These are phyloP conservation scores for Lodderomyces parapsilosis DNA, from an alignment of 1,139 yeast genomes.

Conservation along the genomic window DNA sequence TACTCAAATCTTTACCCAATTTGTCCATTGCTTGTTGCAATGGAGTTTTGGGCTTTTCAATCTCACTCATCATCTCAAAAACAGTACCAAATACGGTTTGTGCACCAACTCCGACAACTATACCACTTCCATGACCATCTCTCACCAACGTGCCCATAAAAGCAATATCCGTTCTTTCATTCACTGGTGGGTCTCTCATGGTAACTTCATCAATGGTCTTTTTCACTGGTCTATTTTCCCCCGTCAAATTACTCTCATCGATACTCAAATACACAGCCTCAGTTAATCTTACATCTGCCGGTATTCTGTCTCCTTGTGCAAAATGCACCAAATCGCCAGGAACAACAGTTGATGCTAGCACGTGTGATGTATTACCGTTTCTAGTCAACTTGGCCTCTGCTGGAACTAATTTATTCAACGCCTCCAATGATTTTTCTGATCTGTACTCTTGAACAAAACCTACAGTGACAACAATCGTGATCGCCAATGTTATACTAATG, in stretches of 20 bases:
- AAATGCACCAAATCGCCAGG: conserved; percentile 94
- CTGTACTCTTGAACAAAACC: conserved; percentile 96
- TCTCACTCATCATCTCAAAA: conserved; percentile 89
- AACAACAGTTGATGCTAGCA: conserved; percentile 79
- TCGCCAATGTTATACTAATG: conserved; percentile 82
- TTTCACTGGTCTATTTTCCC: conserved; percentile 84
- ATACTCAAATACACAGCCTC: conserved; percentile 76
- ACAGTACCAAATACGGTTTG: conserved; percentile 88
- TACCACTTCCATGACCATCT: conserved; percentile 89
- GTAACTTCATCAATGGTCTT: conserved; percentile 47
- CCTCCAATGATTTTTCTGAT: conserved; percentile 89
- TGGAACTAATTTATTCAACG: conserved; percentile 87
- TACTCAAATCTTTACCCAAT: conserved; percentile 83
- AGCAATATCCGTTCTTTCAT: conserved; percentile 74
- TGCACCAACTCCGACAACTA: conserved; percentile 87
- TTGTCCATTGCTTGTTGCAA: conserved; percentile 92
- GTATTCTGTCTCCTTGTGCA: conserved; percentile 88
- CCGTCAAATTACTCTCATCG: conserved; percentile 92
- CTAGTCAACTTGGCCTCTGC: conserved; percentile 90
- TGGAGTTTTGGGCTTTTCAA: conserved; percentile 96
- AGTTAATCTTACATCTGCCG: conserved; percentile 84
- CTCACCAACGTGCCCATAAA: conserved; percentile 96
- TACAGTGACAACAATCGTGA: conserved; percentile 85
- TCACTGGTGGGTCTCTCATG: conserved; percentile 42
- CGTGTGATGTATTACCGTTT: conserved; percentile 71